Percentiles rank a stretch among this genome's conserved stretches.
Evolutionary conservation across 768 basidiomycete species (phyloP).

Genomic region (Imleria badia): DNA sequence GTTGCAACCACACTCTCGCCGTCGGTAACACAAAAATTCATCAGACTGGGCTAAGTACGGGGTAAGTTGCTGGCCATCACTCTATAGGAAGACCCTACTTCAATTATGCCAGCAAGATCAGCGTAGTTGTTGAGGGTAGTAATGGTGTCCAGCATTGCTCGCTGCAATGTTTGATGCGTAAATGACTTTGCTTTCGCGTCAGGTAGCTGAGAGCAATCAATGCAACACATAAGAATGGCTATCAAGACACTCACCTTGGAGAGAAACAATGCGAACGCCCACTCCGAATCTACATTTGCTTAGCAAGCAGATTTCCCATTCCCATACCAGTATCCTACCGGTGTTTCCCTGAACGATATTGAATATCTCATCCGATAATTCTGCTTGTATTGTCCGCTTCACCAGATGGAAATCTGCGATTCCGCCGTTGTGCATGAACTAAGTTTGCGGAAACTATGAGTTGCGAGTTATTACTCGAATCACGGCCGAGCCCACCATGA

Average conservation of each 20-base stretch:
- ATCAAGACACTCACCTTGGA: slow-evolving; percentile 55
- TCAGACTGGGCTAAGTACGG: slow-evolving; percentile 65
- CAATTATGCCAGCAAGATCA: slow-evolving; percentile 68
- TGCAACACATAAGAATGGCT: not conserved
- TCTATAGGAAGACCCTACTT: slow-evolving; percentile 44
- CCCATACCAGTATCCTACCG: slow-evolving; percentile 42
- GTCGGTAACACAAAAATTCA: slow-evolving; percentile 98
- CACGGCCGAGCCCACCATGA: slow-evolving; percentile 64
- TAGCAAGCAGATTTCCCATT: not conserved
- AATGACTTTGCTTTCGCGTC: slow-evolving; percentile 77
- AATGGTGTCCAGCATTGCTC: slow-evolving; percentile 90
- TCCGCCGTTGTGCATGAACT: slow-evolving; percentile 99
- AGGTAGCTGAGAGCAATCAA: slow-evolving; percentile 55
- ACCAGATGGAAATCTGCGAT: slow-evolving; percentile 80
- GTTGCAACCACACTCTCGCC: slow-evolving; percentile 93
- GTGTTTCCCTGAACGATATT: slow-evolving; percentile 91
- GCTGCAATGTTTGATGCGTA: slow-evolving; percentile 64
- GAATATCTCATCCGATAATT: slow-evolving; percentile 81
- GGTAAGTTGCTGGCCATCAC: not conserved
- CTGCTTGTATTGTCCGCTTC: slow-evolving; percentile 77
- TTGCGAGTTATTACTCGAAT: not conserved
- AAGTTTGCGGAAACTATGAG: not conserved
- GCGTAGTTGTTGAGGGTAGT: slow-evolving; percentile 72
- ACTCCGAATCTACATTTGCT: slow-evolving; percentile 76
- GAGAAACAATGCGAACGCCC: slow-evolving; percentile 92